Evolutionary conservation across 2,329 filamentous ascomycete species (phyloP), one percentile per base, ranked within the genome.

Genomic region (Juglanconis juglandina): DNA sequence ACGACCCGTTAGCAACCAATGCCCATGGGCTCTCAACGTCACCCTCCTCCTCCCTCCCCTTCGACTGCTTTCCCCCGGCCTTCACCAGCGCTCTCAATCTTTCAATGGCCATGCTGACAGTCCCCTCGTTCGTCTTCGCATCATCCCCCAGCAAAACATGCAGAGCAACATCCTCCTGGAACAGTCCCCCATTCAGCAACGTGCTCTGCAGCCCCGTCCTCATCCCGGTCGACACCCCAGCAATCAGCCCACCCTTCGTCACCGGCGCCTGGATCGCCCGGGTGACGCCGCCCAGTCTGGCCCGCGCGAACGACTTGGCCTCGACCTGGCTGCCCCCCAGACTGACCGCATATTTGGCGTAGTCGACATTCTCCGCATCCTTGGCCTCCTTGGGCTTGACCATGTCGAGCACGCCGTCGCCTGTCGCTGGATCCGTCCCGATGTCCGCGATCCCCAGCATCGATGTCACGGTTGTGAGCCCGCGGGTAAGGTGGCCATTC

Each of bases 371-470:
- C 8, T 70, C 67, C 0, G 71, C 66, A 50, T 74, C 64, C 17
- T 65, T 59, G 3, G 63, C 53, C 35, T 68, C 67, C 39, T 64
- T 58, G 11, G 35, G 30, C 35, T 54, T 41, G 30, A 64, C 62
- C 13, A 73, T 66, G 17, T 70, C 70, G 9, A 73, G 71, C 4
- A 63, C 59, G 13, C 83, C 82, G 65, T 85, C 81, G 3, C 76
- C 72, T 0, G 82, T 83, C 30, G 68, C 70, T 1, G 66, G 63
- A 54, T 81, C 78, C 1, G 68, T 71, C 24, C 70, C 66, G 46
- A 85, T 84, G 65, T 85, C 83, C 10, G 71, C 68, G 4, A 85
- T 70, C 1, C 83, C 83, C 2, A 85, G 73, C 7, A 69, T 66
- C 5, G 73, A 72, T 4, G 79, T 77, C 39, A 84, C 72, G 2